phyloP scores from a whole-genome alignment of 139 green algal genomes.

The Auxenochlorella pyrenoidosa region DNA sequence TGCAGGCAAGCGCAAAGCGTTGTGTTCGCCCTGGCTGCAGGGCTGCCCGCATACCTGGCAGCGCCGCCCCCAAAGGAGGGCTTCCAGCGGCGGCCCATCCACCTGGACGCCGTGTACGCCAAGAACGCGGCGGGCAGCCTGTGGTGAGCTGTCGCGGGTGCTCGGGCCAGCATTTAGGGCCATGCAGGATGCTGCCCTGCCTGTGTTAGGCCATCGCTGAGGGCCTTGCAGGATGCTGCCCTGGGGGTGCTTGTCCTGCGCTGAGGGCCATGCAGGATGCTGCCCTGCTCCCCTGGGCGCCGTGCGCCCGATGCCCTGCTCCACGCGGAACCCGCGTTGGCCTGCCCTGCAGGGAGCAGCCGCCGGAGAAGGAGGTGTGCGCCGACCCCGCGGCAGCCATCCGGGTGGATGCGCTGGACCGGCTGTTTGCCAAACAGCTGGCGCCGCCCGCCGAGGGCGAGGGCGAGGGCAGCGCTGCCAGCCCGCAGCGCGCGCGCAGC shows the following conservation, averaged over 20 bases:
- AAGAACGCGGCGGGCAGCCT: constrained; percentile 10
- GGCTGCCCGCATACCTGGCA: neutral
- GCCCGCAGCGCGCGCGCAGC: neutral
- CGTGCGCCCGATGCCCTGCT: too few species aligned
- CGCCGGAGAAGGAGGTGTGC: neutral
- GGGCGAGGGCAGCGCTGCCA: neutral
- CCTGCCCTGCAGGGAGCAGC: neutral
- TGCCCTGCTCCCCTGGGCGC: neutral
- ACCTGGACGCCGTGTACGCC: constrained; percentile 19
- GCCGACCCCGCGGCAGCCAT: neutral
- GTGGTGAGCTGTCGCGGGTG: neutral
- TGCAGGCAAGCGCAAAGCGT: neutral
- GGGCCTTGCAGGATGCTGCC: neutral
- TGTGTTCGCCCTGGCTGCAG: neutral
- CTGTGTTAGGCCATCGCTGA: too few species aligned
- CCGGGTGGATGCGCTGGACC: constrained; percentile 17
- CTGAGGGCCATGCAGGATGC: too few species aligned
- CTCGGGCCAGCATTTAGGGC: too few species aligned
- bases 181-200: neutral
- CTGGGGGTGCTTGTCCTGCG: too few species aligned
- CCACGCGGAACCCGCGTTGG: too few species aligned
- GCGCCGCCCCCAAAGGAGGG: constrained; percentile 1
- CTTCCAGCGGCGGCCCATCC: constrained; percentile 24
- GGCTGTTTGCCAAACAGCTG: constrained; percentile 23
- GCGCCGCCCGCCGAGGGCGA: neutral